Evolutionary conservation across 1,284 basidiomycete species (phyloP), one percentile per base, ranked within the genome.

Genomic region (Tilletia caries): DNA sequence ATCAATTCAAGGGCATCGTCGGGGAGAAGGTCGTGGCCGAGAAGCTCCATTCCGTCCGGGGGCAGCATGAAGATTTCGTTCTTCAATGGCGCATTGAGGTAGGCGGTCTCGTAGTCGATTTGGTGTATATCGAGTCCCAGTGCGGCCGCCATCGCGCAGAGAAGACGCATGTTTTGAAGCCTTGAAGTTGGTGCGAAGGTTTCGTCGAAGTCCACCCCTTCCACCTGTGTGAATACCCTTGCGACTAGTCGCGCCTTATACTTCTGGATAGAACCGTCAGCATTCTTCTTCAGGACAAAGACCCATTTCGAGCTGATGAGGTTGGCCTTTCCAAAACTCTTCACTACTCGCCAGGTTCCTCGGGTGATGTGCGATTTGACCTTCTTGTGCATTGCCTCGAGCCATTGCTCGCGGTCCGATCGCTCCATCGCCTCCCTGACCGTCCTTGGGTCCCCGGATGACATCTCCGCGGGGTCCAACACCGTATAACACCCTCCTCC

Each of bases 141-240:
- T 6, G 54, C 54, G 8, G 54, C 54, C 8, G 25, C 6, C 8
- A 60, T 6, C 12, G 54, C 54, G 54, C 3, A 60, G 25, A 60
- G 29, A 18, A 60, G 27, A 4, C 54, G 23, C 27, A 60, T 10
- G 23, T 29, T 60, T 25, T 60, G 54, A 33, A 60, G 54, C 27
- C 62, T 25, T 41, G 62, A 37, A 8, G 41, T 67, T 4, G 69
- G 69, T n/a, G 69, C 60, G 27, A 68, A 71, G 4, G 60, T 58
- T 32, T 71, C 67, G 3, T 73, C 65, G 62, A 52, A 68, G 33
- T 70, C 27, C 2, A 68, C 37, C 5, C 69, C 69, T n/a, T 62
- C 34, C 13, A 70, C 48, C n/a, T 70, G 69, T 20, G 69, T 37
- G 32, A 64, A 64, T 13, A 67, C 69, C 23, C 60, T 37, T 13